Base-by-base conservation (phyloP, 345 rosid species). In the Passiflora organensis region DNA sequence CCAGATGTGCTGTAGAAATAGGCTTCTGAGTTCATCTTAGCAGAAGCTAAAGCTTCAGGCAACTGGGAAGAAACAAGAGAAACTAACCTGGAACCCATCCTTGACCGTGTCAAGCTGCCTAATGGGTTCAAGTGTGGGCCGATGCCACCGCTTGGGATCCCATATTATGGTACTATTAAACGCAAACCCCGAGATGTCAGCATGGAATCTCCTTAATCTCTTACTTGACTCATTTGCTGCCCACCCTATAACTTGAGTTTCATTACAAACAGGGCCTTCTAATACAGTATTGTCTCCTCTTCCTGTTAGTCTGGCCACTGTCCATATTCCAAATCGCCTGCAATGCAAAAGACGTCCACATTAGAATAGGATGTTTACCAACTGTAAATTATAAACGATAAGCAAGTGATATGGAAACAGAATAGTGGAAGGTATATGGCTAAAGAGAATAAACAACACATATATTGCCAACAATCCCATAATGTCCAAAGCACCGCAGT, bases 261-360 rank as follows among this genome's bases (percentile, higher is more conserved):
- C 85, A 61, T 76, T 79, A 59, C 91, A 84, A 48, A 79, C 51
- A 19, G 87, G 83, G 20, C 91, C 91, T 57, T 84, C 77, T 28
- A 71, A 14, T 9, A 62, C 13, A 49, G 60, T 52, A 47, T 69
- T 64, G 58, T 54, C 64, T 67, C 54, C 47, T 16, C 51, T 67
- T 54, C 45, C 68, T 15, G 65, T 62, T 49, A 73, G 52, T 63
- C 71, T 79, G 59, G 80, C 83, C 64, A 79, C 83, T 23, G 65
- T 64, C 91, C 91, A 79, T 50, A 83, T 73, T 37, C 83, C 87
- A 54, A 84, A 81, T 51, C 76, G 76, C 72, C 85, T 77, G 62
- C 32, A 46, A 44, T 47, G 42, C 41, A 42, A 32, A 65, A 46
- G 8, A 64, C 34, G 8, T 28, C 34, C 34, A 8, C 34, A 28